Conservation (phyloP, 345 rosid species). For the Acer yangbiense region DNA sequence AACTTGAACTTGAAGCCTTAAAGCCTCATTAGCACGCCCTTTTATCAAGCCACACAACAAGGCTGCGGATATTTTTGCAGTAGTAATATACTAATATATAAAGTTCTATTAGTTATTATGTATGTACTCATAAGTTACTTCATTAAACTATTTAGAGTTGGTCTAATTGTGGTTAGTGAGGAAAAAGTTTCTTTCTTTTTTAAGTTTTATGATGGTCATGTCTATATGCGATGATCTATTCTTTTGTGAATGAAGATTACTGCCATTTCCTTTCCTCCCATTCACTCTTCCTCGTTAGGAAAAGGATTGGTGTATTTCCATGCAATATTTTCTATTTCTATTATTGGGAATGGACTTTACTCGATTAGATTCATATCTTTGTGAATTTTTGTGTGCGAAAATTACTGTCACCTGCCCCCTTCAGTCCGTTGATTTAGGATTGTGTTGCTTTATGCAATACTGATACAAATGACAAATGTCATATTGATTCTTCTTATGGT, state of each 20-base stretch:
- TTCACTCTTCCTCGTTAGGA: neutral
- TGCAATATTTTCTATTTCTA: neutral
- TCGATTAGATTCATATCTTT: neutral
- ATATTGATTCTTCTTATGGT: neutral
- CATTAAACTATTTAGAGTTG: neutral
- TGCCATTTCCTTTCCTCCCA: constrained; percentile 1
- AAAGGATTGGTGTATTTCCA: neutral
- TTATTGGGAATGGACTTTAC: neutral
- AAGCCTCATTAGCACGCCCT: neutral
- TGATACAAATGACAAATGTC: neutral
- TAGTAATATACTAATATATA: neutral
- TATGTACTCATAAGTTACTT: neutral
- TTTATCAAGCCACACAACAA: neutral
- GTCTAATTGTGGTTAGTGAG: neutral
- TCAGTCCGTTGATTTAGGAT: neutral
- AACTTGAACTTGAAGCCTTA: no score
- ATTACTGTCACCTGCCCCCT: neutral
- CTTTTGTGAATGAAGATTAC: neutral
- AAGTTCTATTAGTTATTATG: neutral
- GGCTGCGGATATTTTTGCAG: neutral
- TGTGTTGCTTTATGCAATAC: neutral
- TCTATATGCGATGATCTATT: neutral
- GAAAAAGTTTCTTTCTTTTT: neutral
- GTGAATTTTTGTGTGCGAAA: neutral
- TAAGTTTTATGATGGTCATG: neutral